phyloP scores from a whole-genome alignment of 495 filamentous ascomycete species.

The Aspergillus bridgeri region DNA sequence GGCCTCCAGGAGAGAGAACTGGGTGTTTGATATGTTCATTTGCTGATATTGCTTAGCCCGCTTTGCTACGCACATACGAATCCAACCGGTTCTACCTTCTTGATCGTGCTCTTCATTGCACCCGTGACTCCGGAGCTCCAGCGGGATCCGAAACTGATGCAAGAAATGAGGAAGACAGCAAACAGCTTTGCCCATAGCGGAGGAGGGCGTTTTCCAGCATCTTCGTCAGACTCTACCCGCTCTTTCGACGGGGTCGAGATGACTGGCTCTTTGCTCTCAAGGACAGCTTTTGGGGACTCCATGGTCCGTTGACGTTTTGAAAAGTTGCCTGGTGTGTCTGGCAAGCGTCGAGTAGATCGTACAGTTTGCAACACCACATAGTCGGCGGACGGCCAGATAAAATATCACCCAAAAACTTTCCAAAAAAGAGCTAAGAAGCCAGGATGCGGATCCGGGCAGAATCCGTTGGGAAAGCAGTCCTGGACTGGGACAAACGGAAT shows the following conservation, averaged over 20 bases:
- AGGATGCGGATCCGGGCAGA: not conserved
- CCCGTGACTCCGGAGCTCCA: constrained; percentile 43
- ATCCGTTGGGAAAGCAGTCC: not conserved
- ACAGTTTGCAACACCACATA: not conserved
- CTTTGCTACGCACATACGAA: not conserved
- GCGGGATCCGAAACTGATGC: constrained; percentile 42
- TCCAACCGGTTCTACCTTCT: constrained; percentile 29
- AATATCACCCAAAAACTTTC: not conserved
- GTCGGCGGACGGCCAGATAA: not conserved
- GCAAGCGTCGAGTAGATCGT: not conserved
- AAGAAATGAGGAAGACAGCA: constrained; percentile 37
- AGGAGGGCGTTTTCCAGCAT: constrained; percentile 3
- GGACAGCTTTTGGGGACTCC: not conserved
- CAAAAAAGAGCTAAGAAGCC: not conserved
- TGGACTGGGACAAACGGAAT: not conserved
- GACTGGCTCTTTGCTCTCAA: not conserved
- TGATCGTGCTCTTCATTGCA: constrained; percentile 46
- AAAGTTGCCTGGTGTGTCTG: not conserved
- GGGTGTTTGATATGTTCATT: constrained; percentile 40
- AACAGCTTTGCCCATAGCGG: constrained; percentile 35
- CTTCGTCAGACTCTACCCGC: not conserved
- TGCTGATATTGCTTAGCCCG: constrained; percentile 11
- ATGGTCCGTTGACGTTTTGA: not conserved
- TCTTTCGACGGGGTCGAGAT: not conserved
- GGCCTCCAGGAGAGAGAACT: constrained; percentile 42